Evolutionary conservation across 768 basidiomycete species (phyloP), one percentile per base, ranked within the genome.

Genomic region (Rubroboletus satanas): DNA sequence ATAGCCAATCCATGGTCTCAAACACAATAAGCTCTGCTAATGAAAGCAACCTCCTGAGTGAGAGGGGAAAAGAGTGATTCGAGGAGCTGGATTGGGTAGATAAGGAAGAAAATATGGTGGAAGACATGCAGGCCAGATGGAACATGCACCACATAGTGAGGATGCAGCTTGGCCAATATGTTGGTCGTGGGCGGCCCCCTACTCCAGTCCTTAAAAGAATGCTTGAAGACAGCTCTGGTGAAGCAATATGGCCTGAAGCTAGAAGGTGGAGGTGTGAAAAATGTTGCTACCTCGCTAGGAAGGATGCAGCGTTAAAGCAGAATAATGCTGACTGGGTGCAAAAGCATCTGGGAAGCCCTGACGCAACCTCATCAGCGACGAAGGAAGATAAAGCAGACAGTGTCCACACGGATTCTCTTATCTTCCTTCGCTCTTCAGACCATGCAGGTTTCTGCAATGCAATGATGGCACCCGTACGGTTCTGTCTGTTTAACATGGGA

Each of bases 191-290:
- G 6, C 21, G 17, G 14, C 52, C 52, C 0, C 45, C 52, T 1
- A 39, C 33, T 7, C 45, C 37, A 1, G 4, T 53, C 2, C 37
- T 53, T 31, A 46, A 53, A 53, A 45, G 29, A 46, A 46, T 53
- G 52, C 15, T 53, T 1, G 2, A 26, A n/a, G 11, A 1, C 0
- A 4, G 8, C 31, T 12, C n/a, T 11, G 6, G 3, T 14, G 28
- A 33, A 21, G 1, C 1, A 1, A 3, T 21, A 1, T 45, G 44
- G 29, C 29, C 49, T 31, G 49, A 49, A 26, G 38, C 37, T 29
- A 14, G 38, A 15, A 12, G 18, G 7, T 49, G 38, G 49, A 4
- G 28, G 1, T 11, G 10, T 32, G 49, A 49, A 21, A 49, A 49
- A 17, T 3, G 18, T 1, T 12, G 18, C 7, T 32, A 49, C 15